Evolutionary conservation across 176 grass and related monocot species (phyloP), one percentile per base, ranked within the genome.

Genomic region (Secale cereale): DNA sequence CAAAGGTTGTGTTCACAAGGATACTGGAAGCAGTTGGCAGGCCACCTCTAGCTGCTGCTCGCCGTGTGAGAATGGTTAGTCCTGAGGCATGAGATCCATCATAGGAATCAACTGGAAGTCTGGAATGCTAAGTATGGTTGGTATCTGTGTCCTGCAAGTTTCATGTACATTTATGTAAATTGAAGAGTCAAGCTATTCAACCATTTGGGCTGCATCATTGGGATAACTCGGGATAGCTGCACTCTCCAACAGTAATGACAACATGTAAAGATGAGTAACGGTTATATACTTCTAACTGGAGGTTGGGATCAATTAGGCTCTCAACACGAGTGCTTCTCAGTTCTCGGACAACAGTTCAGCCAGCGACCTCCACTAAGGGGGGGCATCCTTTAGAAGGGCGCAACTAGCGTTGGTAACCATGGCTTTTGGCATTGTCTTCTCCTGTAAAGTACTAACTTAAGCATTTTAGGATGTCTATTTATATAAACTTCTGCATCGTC

Each of bases 11-110:
- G 59, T 99, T 94, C 78, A 99, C 91, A 76, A 99, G 93, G 88
- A 99, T 99, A 87, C 63, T 94, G 88, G 97, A 99, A 92, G 93
- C 91, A 79, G 77, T 99, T 67, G 91, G 97, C 23, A 95, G 91
- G 88, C 78, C 91, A 82, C 91, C 87, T 76, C 37, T 82, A 46
- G 68, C 75, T 52, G 67, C 62, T 48, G 50, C 77, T 81, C 88
- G 93, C 50, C 87, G 79, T 66, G 77, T 87, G 83, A 78, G 89
- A 91, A 90, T 95, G 91, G 66, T 87, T 78, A 91, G 77, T 62
- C 89, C 89, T 86, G 81, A 83, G 14, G 74, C 88, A 63, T 86
- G 79, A 62, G 81, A 92, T 87, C 80, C 80, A 80, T 68, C 76
- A 48, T 93, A 92, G 86, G 45, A 70, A 66, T 79, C 74, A 78